Percentiles rank a stretch among this genome's conserved stretches.
These are phyloP conservation scores for Apiotrichum domesticum DNA, from an alignment of 1,284 basidiomycete species.

Conservation along the genomic window DNA sequence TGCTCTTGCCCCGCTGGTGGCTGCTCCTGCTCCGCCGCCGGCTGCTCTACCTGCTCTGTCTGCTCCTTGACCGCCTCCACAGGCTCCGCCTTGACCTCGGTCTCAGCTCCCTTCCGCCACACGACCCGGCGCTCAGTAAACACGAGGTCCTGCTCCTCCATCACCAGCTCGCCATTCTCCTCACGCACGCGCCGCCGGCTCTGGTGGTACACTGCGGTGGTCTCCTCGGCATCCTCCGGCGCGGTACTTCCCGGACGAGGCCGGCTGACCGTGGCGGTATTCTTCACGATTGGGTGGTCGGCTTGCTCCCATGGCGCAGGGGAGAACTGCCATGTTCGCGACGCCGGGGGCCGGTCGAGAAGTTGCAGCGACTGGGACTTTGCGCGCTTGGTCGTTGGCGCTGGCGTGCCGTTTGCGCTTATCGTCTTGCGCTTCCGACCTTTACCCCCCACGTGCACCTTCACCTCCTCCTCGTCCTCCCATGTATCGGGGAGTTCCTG, in stretches of 20 bases:
- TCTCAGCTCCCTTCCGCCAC: not conserved
- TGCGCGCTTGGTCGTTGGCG: not conserved
- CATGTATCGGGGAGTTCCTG: constrained; percentile 60
- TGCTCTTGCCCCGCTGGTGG: no score
- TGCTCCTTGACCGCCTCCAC: no score
- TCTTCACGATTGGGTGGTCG: constrained; percentile 7
- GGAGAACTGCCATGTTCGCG: constrained; percentile 8
- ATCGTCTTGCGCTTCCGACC: not conserved
- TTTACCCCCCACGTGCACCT: constrained; percentile 24
- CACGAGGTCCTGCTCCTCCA: constrained; percentile 15
- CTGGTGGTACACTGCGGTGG: constrained; percentile 6
- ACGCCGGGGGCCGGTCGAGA: constrained; percentile 3
- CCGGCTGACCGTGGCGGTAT: constrained; percentile 29
- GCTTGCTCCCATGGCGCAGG: constrained; percentile 13
- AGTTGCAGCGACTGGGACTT: constrained; percentile 1
- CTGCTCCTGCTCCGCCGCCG: no score
- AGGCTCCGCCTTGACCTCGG: no score
- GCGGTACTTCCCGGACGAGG: constrained; percentile 8
- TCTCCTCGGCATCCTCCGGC: constrained; percentile 12
- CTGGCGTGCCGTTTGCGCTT: not conserved
- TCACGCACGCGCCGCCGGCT: constrained; percentile 1
- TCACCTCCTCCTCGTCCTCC: constrained; percentile 57
- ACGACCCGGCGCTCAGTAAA: constrained; percentile 10
- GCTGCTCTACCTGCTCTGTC: no score
- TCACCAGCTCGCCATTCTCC: constrained; percentile 6